Percentiles rank a stretch among this genome's conserved stretches.
These are phyloP conservation scores for Pulveroboletus sp. DNA, from an alignment of 768 basidiomycete genomes.

Conservation along the genomic window DNA sequence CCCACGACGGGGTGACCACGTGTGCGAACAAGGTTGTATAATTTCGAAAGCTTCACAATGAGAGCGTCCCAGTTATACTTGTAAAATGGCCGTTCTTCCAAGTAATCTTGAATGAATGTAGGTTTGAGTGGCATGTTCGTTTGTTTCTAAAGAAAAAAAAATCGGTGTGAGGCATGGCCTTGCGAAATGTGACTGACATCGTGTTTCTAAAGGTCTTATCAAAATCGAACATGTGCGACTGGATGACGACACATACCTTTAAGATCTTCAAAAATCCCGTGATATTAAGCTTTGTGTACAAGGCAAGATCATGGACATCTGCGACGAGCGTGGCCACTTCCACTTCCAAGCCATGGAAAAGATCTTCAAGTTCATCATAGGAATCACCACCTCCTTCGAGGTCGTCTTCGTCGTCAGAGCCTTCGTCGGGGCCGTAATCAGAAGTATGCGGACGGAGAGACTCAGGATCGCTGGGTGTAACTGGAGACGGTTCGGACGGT, in stretches of 20 bases:
- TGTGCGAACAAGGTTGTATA: slow-evolving; percentile 94
- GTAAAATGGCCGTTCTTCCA: slow-evolving; percentile 95
- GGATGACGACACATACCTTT: slow-evolving; percentile 50
- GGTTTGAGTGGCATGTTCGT: slow-evolving; percentile 78
- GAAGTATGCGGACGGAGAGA: slow-evolving; percentile 44
- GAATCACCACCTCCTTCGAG: slow-evolving; percentile 48
- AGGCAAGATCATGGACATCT: slow-evolving; percentile 83
- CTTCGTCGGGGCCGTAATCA: slow-evolving; percentile 54
- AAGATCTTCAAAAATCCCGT: slow-evolving; percentile 99
- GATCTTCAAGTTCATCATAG: slow-evolving; percentile 74
- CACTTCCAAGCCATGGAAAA: slow-evolving; percentile 85
- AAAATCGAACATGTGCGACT: slow-evolving; percentile 1
- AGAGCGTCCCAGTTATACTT: slow-evolving; percentile 94
- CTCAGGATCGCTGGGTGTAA: slow-evolving; percentile 45
- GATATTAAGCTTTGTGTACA: slow-evolving; percentile 96
- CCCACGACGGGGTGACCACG: slow-evolving; percentile 92
- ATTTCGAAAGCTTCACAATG: slow-evolving; percentile 90
- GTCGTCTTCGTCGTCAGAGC: slow-evolving; percentile 58
- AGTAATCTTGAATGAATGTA: slow-evolving; percentile 84
- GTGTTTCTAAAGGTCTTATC: slow-evolving; percentile 64
- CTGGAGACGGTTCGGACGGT: slow-evolving; percentile 22
- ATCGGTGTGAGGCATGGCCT: slow-evolving; percentile 8
- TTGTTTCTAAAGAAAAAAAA: slow-evolving; percentile 66
- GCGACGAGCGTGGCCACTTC: slow-evolving; percentile 94
- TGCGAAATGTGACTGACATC: slow-evolving; percentile 50